phyloP scores from a whole-genome alignment of 1,284 basidiomycete species.

The Ceratobasidium sp. region DNA sequence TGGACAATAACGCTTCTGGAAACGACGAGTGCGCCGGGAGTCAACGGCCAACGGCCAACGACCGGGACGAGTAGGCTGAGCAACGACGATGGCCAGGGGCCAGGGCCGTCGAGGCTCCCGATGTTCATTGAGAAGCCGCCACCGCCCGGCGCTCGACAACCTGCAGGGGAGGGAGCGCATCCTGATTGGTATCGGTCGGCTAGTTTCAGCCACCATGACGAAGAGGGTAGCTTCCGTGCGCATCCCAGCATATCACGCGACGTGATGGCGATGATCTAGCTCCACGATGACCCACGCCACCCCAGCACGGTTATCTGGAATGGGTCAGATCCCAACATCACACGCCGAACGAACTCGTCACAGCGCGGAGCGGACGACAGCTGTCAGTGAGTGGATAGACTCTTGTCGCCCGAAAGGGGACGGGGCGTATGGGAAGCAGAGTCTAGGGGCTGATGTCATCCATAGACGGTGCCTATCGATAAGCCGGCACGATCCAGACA shows the following conservation, averaged over 20 bases:
- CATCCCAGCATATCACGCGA: not conserved
- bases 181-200: not conserved
- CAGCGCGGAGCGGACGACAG: not conserved
- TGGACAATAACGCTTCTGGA: conserved; percentile 10
- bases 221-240: not conserved
- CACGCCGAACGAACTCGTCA: not conserved
- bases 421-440: not conserved
- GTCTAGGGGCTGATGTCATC: conserved; percentile 34
- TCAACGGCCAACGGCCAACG: not conserved
- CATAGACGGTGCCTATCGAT: conserved; percentile 36
- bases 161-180: conserved; percentile 3
- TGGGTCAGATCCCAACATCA: not conserved
- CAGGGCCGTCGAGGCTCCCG: conserved; percentile 10
- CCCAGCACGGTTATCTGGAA: not conserved
- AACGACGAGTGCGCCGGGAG: not conserved
- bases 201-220: conserved; percentile 9
- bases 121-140: not conserved
- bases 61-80: not conserved
- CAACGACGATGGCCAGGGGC: not conserved
- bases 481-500: conserved; percentile 17
- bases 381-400: conserved; percentile 4
- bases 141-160: not conserved
- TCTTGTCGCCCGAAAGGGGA: not conserved
- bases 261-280: conserved; percentile 1
- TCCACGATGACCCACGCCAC: conserved; percentile 20